phyloP scores from a whole-genome alignment of 1,284 basidiomycete species.

The Boletus smithii region DNA sequence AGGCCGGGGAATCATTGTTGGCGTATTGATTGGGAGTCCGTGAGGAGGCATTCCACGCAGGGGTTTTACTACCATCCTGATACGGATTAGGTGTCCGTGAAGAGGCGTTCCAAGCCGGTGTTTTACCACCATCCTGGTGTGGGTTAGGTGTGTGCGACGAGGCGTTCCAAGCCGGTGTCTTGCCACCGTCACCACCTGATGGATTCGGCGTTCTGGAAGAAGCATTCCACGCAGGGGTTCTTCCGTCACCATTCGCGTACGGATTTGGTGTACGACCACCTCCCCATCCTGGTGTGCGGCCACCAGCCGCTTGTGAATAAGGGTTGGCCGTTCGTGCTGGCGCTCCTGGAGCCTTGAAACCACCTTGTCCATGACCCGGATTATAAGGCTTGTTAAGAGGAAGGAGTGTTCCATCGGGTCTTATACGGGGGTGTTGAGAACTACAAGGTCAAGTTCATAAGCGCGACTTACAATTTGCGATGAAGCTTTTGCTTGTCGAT shows the following conservation, averaged over 20 bases:
- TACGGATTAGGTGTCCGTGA: constrained; percentile 64
- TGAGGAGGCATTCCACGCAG: constrained; percentile 53
- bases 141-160: constrained; percentile 64
- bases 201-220: constrained; percentile 63
- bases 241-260: constrained; percentile 49
- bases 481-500: constrained; percentile 81
- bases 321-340: constrained; percentile 36
- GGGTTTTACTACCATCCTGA: constrained; percentile 47
- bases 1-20: constrained; percentile 24
- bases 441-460: background rate
- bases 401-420: constrained; percentile 54
- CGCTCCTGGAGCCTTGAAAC: constrained; percentile 34
- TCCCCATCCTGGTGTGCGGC: constrained; percentile 42
- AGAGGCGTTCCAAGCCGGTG: constrained; percentile 55
- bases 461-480: constrained; percentile 70
- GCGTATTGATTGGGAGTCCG: constrained; percentile 59
- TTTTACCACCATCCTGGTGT: constrained; percentile 51
- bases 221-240: constrained; percentile 60
- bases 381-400: constrained; percentile 38
- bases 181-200: constrained; percentile 49
- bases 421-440: constrained; percentile 26
- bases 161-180: constrained; percentile 62
- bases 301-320: constrained; percentile 36
- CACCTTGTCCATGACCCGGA: constrained; percentile 23
- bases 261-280: constrained; percentile 57